Percentiles rank a stretch among this genome's conserved stretches.
phyloP scores from a whole-genome alignment of 768 basidiomycete species.

The Xerocomellus amylosporus region DNA sequence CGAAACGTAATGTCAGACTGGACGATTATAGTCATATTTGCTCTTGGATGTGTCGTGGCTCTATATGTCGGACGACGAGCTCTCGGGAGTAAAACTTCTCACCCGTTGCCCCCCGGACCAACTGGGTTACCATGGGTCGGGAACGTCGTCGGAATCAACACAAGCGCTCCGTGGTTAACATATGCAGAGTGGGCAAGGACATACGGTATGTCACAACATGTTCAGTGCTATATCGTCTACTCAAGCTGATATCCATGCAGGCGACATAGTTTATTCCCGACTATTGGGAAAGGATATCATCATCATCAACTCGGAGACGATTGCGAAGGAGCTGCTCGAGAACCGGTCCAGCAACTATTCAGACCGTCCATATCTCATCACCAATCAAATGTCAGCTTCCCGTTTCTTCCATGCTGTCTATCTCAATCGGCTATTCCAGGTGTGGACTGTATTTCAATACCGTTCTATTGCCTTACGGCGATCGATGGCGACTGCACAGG shows the following conservation, averaged over 20 bases:
- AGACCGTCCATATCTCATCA: not conserved
- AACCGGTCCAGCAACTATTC: not conserved
- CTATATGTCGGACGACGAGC: not conserved
- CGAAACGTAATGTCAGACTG: no score
- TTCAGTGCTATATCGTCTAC: no score
- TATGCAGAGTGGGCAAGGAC: conserved; percentile 1
- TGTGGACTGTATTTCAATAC: not conserved
- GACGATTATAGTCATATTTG: not conserved
- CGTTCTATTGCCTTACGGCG: no score
- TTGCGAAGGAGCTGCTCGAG: not conserved
- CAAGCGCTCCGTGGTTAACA: not conserved
- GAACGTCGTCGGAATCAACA: not conserved
- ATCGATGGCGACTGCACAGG: not conserved
- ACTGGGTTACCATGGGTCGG: conserved; percentile 1
- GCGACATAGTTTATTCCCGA: conserved; percentile 4
- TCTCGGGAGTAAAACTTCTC: not conserved
- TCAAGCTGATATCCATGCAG: not conserved
- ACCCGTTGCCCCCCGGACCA: not conserved
- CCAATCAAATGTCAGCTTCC: not conserved
- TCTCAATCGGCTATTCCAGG: not conserved
- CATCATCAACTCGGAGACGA: conserved; percentile 3
- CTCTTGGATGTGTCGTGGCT: not conserved
- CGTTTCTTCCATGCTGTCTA: not conserved
- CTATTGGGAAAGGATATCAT: conserved; percentile 3
- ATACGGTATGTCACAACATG: conserved; percentile 2